Percentiles rank a stretch among this genome's conserved stretches.
Conservation (phyloP, 1,284 basidiomycete species). For the Puccinia hordei region DNA sequence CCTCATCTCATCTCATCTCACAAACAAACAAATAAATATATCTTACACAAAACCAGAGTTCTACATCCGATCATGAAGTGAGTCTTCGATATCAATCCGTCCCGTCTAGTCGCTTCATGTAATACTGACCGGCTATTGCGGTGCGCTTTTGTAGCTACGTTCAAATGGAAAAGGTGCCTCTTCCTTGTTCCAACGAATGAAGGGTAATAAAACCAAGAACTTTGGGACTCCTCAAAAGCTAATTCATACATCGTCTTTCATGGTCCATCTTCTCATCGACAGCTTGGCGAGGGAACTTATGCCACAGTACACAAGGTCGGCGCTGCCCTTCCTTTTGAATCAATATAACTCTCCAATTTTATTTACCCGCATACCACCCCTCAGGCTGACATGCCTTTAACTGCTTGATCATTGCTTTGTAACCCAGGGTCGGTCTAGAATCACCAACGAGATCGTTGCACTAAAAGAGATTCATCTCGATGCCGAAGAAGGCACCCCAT, state of each 20-base stretch:
- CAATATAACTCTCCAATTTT: background rate
- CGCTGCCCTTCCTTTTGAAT: background rate
- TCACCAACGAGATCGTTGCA: slow-evolving; percentile 85
- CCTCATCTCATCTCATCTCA: too few relatives aligned
- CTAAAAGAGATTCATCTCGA: slow-evolving; percentile 93
- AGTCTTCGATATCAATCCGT: slow-evolving; percentile 4
- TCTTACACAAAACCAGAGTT: too few relatives aligned
- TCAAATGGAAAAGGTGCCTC: slow-evolving; percentile 51
- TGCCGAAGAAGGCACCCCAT: slow-evolving; percentile 91
- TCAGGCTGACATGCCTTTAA: background rate
- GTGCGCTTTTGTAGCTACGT: slow-evolving; percentile 26
- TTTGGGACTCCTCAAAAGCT: background rate
- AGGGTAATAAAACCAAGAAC: background rate
- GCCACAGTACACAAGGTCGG: slow-evolving; percentile 51
- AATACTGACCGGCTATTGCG: background rate
- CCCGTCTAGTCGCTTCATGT: background rate
- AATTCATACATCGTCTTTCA: slow-evolving; percentile 34
- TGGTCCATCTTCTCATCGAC: background rate
- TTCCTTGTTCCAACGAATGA: slow-evolving; percentile 12
- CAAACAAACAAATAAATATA: too few relatives aligned
- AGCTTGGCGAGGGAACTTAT: slow-evolving; percentile 52
- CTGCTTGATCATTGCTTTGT: background rate
- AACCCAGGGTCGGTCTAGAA: slow-evolving; percentile 63
- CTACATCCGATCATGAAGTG: slow-evolving; percentile 41
- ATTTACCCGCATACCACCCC: background rate